Conservation (phyloP, 1,284 basidiomycete species). For the Hypsizygus ulmarius region DNA sequence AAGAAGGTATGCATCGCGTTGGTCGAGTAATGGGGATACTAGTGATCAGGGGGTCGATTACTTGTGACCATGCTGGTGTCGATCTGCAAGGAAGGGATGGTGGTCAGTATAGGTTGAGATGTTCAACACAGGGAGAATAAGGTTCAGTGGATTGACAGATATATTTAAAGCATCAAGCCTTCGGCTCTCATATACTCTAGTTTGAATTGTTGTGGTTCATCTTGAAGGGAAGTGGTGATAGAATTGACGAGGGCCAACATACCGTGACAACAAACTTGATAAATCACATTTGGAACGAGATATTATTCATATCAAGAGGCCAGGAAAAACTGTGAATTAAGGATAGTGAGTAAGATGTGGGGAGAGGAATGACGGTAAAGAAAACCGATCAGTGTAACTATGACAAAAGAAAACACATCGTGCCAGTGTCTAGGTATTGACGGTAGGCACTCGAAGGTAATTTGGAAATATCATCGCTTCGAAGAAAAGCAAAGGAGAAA, state of each 20-base stretch:
- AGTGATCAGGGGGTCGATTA: slow-evolving; percentile 6
- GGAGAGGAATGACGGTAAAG: slow-evolving; percentile 15
- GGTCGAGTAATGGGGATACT: neutral
- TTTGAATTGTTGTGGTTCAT: slow-evolving; percentile 75
- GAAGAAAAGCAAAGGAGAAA: slow-evolving; percentile 24
- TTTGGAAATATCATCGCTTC: slow-evolving; percentile 55
- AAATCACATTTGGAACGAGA: neutral
- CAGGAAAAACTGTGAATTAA: neutral
- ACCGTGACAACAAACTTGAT: slow-evolving; percentile 7
- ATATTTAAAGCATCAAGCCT: slow-evolving; percentile 62
- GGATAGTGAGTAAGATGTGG: slow-evolving; percentile 11
- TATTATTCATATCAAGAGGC: neutral
- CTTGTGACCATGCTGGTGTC: slow-evolving; percentile 5
- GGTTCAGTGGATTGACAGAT: slow-evolving; percentile 67
- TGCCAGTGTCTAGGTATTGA: slow-evolving; percentile 47
- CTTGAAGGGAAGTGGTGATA: slow-evolving; percentile 28
- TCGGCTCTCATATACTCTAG: slow-evolving; percentile 83
- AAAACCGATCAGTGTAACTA: slow-evolving; percentile 84
- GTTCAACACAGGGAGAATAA: slow-evolving; percentile 18
- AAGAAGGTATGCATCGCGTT: neutral
- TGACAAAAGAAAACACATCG: slow-evolving; percentile 67
- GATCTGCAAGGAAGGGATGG: neutral
- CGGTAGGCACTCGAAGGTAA: slow-evolving; percentile 46
- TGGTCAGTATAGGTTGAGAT: slow-evolving; percentile 8
- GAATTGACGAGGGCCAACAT: slow-evolving; percentile 5